phyloP scores from a whole-genome alignment of 2,329 filamentous ascomycete species.

The Xylariaceae sp. region DNA sequence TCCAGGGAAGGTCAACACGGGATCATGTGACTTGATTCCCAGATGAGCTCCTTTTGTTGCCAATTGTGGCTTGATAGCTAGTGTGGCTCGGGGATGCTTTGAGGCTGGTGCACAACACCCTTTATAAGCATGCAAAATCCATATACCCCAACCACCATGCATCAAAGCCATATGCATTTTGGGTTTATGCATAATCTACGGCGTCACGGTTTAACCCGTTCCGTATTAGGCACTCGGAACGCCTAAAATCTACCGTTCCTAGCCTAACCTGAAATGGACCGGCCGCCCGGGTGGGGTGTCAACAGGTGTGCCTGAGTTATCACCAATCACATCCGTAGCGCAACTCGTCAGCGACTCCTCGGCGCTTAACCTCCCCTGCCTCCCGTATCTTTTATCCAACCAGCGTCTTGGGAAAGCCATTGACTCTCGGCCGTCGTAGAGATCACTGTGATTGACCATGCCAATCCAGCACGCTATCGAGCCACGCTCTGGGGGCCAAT shows the following conservation, averaged over 20 bases:
- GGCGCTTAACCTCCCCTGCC: slow-evolving; percentile 32
- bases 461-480: slow-evolving; percentile 31
- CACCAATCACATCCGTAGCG: slow-evolving; percentile 27
- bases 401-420: slow-evolving; percentile 24
- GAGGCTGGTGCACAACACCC: not conserved
- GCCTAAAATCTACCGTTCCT: not conserved
- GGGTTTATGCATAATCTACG: too few species aligned
- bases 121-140: not conserved
- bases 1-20: slow-evolving; percentile 8
- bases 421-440: slow-evolving; percentile 20
- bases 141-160: too few species aligned
- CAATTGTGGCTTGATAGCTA: not conserved
- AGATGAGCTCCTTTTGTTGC: not conserved
- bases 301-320: slow-evolving; percentile 19
- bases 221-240: not conserved
- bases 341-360: slow-evolving; percentile 14
- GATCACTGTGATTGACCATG: slow-evolving; percentile 24
- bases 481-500: slow-evolving; percentile 35
- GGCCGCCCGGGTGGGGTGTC: slow-evolving; percentile 27
- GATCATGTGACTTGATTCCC: slow-evolving; percentile 16
- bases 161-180: too few species aligned
- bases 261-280: not conserved
- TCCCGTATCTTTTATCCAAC: slow-evolving; percentile 29
- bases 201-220: not conserved
- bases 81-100: not conserved